These are phyloP conservation scores for Batkoa obscura DNA, from an alignment of 371 early-diverging fungal species.

Conservation along the genomic window DNA sequence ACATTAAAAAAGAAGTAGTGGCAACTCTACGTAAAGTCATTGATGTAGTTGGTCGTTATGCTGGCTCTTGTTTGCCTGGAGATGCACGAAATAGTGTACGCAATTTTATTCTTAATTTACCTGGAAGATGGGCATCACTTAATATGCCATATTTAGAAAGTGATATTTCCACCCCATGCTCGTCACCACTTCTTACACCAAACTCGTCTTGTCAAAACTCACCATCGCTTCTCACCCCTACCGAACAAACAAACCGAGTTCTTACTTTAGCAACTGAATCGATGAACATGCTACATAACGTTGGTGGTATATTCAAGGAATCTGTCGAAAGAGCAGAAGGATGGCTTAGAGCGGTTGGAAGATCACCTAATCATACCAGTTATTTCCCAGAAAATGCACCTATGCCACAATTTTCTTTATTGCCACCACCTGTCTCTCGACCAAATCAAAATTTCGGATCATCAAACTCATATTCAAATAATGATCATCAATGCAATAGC, in stretches of 20 bases:
- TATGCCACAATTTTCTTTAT: not conserved
- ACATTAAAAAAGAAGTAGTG: constrained; percentile 63
- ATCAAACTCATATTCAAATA: too few relatives aligned
- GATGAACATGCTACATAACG: constrained; percentile 53
- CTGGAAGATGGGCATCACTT: constrained; percentile 60
- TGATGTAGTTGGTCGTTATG: constrained; percentile 69
- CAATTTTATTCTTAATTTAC: constrained; percentile 67
- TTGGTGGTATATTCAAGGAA: constrained; percentile 59
- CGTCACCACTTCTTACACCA: constrained; percentile 7
- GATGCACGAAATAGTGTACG: constrained; percentile 67
- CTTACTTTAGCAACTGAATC: constrained; percentile 68
- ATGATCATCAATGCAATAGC: too few relatives aligned
- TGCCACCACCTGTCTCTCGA: not conserved
- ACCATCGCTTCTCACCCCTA: constrained; percentile 15
- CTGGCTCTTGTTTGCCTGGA: constrained; percentile 66
- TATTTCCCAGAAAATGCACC: not conserved
- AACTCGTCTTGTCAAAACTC: constrained; percentile 5
- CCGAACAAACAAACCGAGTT: constrained; percentile 36
- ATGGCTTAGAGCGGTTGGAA: constrained; percentile 38
- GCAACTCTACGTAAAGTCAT: constrained; percentile 75
- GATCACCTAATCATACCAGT: constrained; percentile 10
- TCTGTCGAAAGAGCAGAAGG: constrained; percentile 63
- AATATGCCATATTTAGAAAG: constrained; percentile 16
- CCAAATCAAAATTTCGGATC: too few relatives aligned
- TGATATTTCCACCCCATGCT: constrained; percentile 7